Conservation (phyloP, 2,329 filamentous ascomycete species). For the Epichloe baconii region DNA sequence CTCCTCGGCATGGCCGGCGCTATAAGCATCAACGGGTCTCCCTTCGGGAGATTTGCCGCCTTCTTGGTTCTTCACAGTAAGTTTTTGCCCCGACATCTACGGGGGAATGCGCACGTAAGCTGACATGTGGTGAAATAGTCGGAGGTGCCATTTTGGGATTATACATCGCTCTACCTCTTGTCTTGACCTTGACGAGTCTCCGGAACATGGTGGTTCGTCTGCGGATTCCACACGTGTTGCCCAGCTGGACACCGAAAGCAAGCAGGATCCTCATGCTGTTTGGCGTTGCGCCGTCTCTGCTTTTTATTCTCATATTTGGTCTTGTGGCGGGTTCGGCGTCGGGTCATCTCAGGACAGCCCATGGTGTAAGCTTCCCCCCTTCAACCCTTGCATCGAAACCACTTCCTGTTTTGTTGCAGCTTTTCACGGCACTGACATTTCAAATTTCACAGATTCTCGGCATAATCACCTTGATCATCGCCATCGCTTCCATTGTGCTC, state of each 20-base stretch:
- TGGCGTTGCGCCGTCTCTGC: constrained; percentile 13
- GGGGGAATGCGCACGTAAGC: neutral
- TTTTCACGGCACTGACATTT: neutral
- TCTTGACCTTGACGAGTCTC: constrained; percentile 14
- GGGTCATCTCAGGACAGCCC: constrained; percentile 16
- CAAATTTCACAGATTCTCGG: constrained; percentile 14
- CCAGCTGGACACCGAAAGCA: constrained; percentile 11
- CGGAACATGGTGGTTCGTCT: constrained; percentile 15
- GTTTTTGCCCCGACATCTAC: neutral
- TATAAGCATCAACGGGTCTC: constrained; percentile 3
- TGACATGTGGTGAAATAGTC: neutral
- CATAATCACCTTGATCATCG: constrained; percentile 14
- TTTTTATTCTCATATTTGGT: constrained; percentile 17
- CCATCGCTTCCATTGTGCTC: constrained; percentile 12
- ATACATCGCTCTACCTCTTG: constrained; percentile 15
- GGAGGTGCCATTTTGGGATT: constrained; percentile 12
- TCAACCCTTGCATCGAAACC: neutral
- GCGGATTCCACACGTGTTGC: constrained; percentile 11
- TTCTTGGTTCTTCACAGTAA: constrained; percentile 5
- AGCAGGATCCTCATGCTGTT: constrained; percentile 15
- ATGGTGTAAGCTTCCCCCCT: constrained; percentile 13
- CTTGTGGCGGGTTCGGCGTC: constrained; percentile 11
- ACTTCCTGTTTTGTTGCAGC: too few species aligned
- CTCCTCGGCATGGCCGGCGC: constrained; percentile 3
- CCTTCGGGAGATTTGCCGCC: neutral